A percentile compares a stretch with the other conserved stretches of the same genome.
Conservation (phyloP, 2,329 filamentous ascomycete species). For the Ramularia collo-cygni region DNA sequence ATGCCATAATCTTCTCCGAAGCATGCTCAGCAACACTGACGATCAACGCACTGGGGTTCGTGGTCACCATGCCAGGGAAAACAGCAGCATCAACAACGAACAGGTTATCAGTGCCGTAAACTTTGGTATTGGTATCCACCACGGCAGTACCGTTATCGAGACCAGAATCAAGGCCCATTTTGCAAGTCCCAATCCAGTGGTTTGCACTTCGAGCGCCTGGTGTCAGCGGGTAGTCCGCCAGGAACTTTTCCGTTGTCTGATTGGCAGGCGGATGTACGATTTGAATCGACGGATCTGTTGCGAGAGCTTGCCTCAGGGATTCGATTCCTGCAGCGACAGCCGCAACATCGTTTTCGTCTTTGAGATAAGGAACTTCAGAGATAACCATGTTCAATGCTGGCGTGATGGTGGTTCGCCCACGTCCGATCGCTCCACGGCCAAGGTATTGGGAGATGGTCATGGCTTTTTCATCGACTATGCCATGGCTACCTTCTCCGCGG, state of each 20-base stretch:
- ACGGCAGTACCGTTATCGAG: slow-evolving; percentile 39
- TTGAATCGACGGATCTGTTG: slow-evolving; percentile 49
- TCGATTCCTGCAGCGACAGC: slow-evolving; percentile 61
- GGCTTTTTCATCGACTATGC: slow-evolving; percentile 32
- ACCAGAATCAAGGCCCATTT: slow-evolving; percentile 40
- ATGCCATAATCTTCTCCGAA: slow-evolving; percentile 44
- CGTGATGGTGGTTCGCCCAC: slow-evolving; percentile 56
- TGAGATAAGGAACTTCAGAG: slow-evolving; percentile 53
- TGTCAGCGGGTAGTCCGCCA: slow-evolving; percentile 41
- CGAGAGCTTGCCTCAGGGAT: slow-evolving; percentile 50
- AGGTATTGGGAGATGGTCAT: slow-evolving; percentile 51
- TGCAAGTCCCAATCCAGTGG: slow-evolving; percentile 39
- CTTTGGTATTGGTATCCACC: slow-evolving; percentile 45
- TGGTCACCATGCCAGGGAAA: slow-evolving; percentile 61
- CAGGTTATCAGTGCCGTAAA: slow-evolving; percentile 58
- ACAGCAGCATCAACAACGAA: slow-evolving; percentile 63
- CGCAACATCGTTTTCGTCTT: slow-evolving; percentile 50
- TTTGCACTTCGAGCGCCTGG: slow-evolving; percentile 36
- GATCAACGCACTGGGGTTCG: slow-evolving; percentile 61
- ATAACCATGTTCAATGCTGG: slow-evolving; percentile 52
- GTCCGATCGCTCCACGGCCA: slow-evolving; percentile 55
- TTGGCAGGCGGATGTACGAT: slow-evolving; percentile 49
- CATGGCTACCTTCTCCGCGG: slow-evolving; percentile 53
- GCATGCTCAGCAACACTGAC: slow-evolving; percentile 59
- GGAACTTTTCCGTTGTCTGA: slow-evolving; percentile 48